Evolutionary conservation across 495 filamentous ascomycete species (phyloP), one percentile per base, ranked within the genome.

Genomic region (Lepidopterella palustris): DNA sequence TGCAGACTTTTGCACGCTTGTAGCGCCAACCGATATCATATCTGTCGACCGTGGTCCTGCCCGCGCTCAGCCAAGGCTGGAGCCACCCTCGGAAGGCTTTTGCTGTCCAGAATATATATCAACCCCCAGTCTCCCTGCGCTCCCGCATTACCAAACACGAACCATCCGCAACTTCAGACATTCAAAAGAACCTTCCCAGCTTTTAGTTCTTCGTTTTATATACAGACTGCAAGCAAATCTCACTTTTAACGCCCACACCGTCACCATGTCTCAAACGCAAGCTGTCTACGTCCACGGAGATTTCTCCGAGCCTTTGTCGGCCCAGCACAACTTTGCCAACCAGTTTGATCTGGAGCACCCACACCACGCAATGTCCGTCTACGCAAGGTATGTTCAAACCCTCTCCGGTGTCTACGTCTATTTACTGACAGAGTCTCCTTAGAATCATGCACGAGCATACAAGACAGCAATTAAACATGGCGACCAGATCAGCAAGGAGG

Each of bases 271-370:
- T 23, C 31, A 51, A 28, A 1, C 55, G 5, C 11, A 25, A 48
- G 50, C 49, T 58, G 68, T 66, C 40, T 73, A 67, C 63, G 40
- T 68, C 18, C 52, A 61, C 8, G 58, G 50, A 0, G 23, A 53
- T 42, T 68, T 61, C 55, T 60, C 62, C 21, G 61, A 68, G 31
- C 67, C 67, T 20, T 62, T 64, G 54, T 57, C 59, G 13, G 59
- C 65, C 23, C 67, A 69, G 31, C 63, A 72, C 45, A 67, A 66
- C 45, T 74, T 71, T 59, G 53, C 61, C n/a, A 63, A 67, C 23
- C 60, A 69, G 31, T 72, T 54, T 51, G 66, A 67, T 48, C 35
- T 70, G 4, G 58, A 60, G 11, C 53, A 67, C 26, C 70, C 70
- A 13, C 55, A 62, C 15, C 24, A 55, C n/a, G 70, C 72, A 32